Conservation (phyloP, 2,329 filamentous ascomycete species). For the Graphiopsis chlorocephala region DNA sequence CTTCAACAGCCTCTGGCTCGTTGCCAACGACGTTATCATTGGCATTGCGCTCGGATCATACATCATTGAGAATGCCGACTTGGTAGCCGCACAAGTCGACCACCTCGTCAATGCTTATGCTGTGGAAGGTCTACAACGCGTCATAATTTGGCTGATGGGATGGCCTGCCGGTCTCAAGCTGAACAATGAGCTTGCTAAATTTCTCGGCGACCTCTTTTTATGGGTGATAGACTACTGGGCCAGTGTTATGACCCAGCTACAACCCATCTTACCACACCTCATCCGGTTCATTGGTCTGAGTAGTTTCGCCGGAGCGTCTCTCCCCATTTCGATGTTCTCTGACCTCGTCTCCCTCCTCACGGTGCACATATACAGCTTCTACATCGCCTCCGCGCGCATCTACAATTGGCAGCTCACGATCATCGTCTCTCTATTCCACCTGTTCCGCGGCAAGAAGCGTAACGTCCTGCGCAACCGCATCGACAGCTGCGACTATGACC, state of each 20-base stretch:
- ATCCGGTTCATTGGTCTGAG: constrained; percentile 93
- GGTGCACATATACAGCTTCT: constrained; percentile 96
- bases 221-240: constrained; percentile 99
- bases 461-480: constrained; percentile 96
- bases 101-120: constrained; percentile 75
- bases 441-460: constrained; percentile 96
- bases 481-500: constrained; percentile 96
- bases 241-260: constrained; percentile 72
- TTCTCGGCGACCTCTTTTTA: constrained; percentile 89
- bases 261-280: constrained; percentile 77
- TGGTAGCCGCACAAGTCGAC: constrained; percentile 78
- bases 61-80: constrained; percentile 89
- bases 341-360: constrained; percentile 89
- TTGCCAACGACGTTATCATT: constrained; percentile 97
- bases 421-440: constrained; percentile 93
- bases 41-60: constrained; percentile 95
- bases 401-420: constrained; percentile 99
- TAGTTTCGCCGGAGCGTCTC: constrained; percentile 90
- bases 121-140: constrained; percentile 80
- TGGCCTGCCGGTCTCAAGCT: constrained; percentile 94
- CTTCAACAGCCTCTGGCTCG: constrained; percentile 97
- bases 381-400: constrained; percentile 92
- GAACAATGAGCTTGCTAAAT: constrained; percentile 89
- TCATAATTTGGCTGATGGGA: constrained; percentile 93
- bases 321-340: constrained; percentile 94